Evolutionary conservation across 1,284 basidiomycete genomes (phyloP).

Genomic region (Microbotryum silenes-acaulis): DNA sequence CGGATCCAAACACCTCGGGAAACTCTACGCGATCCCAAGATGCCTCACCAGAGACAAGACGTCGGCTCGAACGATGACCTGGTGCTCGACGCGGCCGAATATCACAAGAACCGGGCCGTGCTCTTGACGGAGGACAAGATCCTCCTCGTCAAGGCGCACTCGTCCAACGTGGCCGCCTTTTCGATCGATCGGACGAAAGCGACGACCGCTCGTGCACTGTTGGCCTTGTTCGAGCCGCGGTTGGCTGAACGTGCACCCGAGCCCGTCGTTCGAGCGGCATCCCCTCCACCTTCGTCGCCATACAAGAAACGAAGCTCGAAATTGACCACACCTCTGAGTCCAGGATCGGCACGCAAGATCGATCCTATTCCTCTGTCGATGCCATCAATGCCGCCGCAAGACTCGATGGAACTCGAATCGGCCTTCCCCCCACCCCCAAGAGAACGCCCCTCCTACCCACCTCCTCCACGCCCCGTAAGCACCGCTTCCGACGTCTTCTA

Average conservation of each 20-base stretch:
- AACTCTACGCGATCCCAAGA: too few relatives aligned
- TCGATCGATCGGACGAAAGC: not conserved
- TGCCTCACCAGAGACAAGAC: not conserved
- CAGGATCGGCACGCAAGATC: too few relatives aligned
- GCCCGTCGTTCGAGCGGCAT: too few relatives aligned
- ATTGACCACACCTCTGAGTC: too few relatives aligned
- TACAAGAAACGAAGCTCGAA: too few relatives aligned
- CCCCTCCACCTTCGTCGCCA: too few relatives aligned
- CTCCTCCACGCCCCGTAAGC: not conserved
- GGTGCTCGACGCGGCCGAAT: conserved; percentile 26
- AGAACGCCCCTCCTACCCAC: conserved; percentile 1
- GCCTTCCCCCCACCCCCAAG: not conserved
- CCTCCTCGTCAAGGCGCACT: conserved; percentile 14
- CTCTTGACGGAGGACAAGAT: conserved; percentile 28
- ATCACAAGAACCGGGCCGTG: conserved; percentile 5
- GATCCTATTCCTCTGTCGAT: not conserved
- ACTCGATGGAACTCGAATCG: conserved; percentile 18
- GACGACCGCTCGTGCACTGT: not conserved
- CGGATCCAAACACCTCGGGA: too few relatives aligned
- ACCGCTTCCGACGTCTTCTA: conserved; percentile 12
- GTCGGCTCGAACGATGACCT: conserved; percentile 18
- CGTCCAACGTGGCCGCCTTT: conserved; percentile 12
- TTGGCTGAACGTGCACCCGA: too few relatives aligned
- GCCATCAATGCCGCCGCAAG: not conserved
- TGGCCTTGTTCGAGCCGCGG: conserved; percentile 1